Base-by-base conservation (phyloP, 768 basidiomycete genomes). In the Boletellus emodensis region DNA sequence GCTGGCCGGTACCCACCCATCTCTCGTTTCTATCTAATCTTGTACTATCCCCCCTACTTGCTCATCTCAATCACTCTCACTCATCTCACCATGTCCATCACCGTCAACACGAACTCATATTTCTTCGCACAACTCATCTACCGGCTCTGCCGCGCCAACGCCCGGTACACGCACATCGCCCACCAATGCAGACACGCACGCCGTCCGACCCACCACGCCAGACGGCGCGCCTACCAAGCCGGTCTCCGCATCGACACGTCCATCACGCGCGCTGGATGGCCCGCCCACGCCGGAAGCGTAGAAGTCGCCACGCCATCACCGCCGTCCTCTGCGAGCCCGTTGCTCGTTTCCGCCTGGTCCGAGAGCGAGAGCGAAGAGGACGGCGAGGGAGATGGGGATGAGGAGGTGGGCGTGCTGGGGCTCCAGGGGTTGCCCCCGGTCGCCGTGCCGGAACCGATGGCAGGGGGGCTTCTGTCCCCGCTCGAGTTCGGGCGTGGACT, bases 181-280 rank as follows among this genome's bases (percentile, higher is more conserved):
- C 60, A 61, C 30, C 58, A 61, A 35, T 60, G 70, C 22, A 78
- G 80, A 43, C 56, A 55, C 20, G 51, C 65, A 3, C 61, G 66
- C 6, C 63, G 42, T 9, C 72, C 69, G 14, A 76, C 76, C 0
- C 55, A 71, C 52, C 78, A 77, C 57, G 82, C 82, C 10, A 75
- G 73, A 48, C 70, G 61, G n/a, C 75, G 68, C 22, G 82, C 82
- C 4, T 56, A 52, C 12, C 51, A 52, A 13, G 71, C 76, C n/a
- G 70, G 74, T 26, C 76, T 83, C 32, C 56, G 51, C 6, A 65
- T 84, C 42, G 70, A 78, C 63, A 71, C 75, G 22, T 55, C 60
- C 14, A 67, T 61, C 22, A 79, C 81, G 3, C 54, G 63, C 35
- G 22, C 71, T 3, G 10, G 8, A 30, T 4, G 30, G 30, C 10